These are phyloP conservation scores for Macrolepiota fuliginosa DNA, from an alignment of 768 basidiomycete genomes.

Conservation along the genomic window DNA sequence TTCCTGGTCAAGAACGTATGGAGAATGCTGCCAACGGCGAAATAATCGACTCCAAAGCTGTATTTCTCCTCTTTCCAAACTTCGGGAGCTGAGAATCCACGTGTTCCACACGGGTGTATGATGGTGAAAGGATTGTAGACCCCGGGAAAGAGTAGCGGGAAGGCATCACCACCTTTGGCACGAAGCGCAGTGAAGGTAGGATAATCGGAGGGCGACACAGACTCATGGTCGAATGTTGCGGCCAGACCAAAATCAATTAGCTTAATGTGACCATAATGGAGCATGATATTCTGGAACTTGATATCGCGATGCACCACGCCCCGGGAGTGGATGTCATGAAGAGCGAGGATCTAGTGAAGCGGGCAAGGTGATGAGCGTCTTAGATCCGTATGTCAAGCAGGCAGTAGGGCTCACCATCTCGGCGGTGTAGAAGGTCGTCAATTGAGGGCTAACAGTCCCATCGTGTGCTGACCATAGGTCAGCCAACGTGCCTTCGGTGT, in stretches of 20 bases:
- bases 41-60: background rate
- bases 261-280: background rate
- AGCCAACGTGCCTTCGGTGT: background rate
- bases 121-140: background rate
- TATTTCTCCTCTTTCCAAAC: background rate
- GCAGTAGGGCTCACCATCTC: background rate
- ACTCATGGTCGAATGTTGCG: background rate
- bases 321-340: background rate
- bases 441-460: background rate
- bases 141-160: background rate
- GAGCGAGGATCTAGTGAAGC: background rate
- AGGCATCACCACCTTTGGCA: background rate
- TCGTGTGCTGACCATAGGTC: background rate
- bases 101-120: background rate
- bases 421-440: background rate
- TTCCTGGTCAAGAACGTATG: background rate
- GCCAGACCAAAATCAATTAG: background rate
- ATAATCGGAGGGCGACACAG: background rate
- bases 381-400: background rate
- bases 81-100: background rate
- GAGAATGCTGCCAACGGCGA: background rate
- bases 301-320: background rate
- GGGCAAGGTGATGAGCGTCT: background rate
- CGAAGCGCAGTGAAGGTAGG: background rate
- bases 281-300: constrained; percentile 1